Evolutionary conservation across 2,329 filamentous ascomycete genomes (phyloP), one percentile per base, ranked within the genome.

Genomic region (Colletotrichum cuscutae): DNA sequence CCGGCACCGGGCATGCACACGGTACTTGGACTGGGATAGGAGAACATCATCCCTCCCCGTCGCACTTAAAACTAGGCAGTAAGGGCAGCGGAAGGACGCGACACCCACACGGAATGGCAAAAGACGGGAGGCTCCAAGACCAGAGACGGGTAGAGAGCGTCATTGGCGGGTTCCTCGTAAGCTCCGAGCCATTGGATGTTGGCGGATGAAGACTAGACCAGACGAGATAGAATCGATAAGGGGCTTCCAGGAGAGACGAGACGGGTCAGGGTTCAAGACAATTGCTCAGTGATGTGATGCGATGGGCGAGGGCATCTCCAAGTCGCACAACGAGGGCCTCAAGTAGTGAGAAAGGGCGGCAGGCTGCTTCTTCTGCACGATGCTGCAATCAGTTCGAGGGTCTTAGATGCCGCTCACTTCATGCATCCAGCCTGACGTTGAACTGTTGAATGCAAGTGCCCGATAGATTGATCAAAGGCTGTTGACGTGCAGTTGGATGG

Each of bases 341-440:
- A 35, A 32, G 52, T 13, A 7, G 60, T 26, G 46, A 53, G 28
- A 13, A 13, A 22, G 5, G 5, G 15, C 54, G 32, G 70, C 24
- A n/a, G 15, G 12, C 57, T 61, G 4, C 56, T 49, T 42, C 63
- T 71, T 61, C 68, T 73, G 67, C 71, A 71, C 46, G 56, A 71
- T 71, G 46, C 46, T 60, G 56, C 71, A 73, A 71, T 73, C 54
- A 58, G 4, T 63, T 68, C 11, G 24, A 24, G 22, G 37, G 42
- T 54, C 52, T 54, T 11, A 59, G 59, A 54, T 64, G 12, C 26
- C 19, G 37, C 24, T 22, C n/a, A 12, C 26, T 54, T 32, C 5
- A 42, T 32, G 26, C 42, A 19, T 52, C 19, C 30, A 30, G 28
- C 28, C 42, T 52, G 19, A 2, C 19, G 12, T 12, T 52, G 19